Evolutionary conservation across 1,284 basidiomycete species (phyloP).

Genomic region (Malassezia equina): DNA sequence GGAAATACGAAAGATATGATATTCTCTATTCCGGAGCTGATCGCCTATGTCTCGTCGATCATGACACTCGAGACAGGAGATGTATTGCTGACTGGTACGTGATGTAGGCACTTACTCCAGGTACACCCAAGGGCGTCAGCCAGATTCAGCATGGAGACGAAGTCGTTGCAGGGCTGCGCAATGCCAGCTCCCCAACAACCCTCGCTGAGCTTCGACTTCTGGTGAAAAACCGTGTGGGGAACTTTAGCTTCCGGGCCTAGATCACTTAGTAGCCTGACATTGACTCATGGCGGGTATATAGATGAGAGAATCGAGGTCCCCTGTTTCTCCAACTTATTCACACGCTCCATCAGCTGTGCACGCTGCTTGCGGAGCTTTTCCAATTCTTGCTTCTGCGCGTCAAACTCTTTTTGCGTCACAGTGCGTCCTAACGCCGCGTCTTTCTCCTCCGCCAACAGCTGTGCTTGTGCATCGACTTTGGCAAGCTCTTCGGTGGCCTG

Average conservation of each 20-base stretch:
- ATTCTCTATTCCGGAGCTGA: slow-evolving; percentile 76
- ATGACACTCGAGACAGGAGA: slow-evolving; percentile 77
- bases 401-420: neutral
- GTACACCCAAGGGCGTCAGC: slow-evolving; percentile 84
- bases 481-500: slow-evolving; percentile 14
- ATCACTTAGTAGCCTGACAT: neutral
- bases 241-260: slow-evolving; percentile 6
- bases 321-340: slow-evolving; percentile 5
- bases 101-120: slow-evolving; percentile 14
- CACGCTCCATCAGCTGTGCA: slow-evolving; percentile 6
- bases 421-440: slow-evolving; percentile 1
- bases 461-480: neutral
- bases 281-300: neutral
- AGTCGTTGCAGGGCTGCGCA: slow-evolving; percentile 63
- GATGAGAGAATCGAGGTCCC: neutral
- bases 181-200: slow-evolving; percentile 2
- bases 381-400: slow-evolving; percentile 7
- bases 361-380: slow-evolving; percentile 7
- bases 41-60: slow-evolving; percentile 83
- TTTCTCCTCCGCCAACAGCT: neutral
- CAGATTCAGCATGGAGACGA: slow-evolving; percentile 66
- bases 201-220: slow-evolving; percentile 5
- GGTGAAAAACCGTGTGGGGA: slow-evolving; percentile 6
- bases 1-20: slow-evolving; percentile 85
- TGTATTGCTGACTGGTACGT: slow-evolving; percentile 45